phyloP scores from a whole-genome alignment of 2,329 filamentous ascomycete genomes.

The Ceratocystis lukuohia region DNA sequence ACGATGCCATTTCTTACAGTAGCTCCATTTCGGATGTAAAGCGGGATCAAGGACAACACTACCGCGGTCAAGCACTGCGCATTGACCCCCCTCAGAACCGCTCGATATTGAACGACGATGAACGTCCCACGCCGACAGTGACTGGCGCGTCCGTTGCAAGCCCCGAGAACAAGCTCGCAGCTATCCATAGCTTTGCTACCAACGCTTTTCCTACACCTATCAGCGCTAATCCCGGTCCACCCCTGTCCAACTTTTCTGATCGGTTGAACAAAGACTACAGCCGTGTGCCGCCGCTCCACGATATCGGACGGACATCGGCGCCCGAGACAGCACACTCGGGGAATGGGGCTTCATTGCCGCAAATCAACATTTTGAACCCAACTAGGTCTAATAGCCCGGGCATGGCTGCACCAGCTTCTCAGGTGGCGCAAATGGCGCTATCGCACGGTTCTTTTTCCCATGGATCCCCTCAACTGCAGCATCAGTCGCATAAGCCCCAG shows the following conservation, averaged over 20 bases:
- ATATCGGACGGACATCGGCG: constrained; percentile 42
- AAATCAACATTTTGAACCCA: constrained; percentile 43
- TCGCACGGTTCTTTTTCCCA: constrained; percentile 39
- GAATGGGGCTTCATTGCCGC: constrained; percentile 37
- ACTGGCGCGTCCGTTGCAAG: constrained; percentile 41
- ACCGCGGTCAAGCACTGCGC: constrained; percentile 47
- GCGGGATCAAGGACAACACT: constrained; percentile 33
- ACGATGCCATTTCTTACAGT: constrained; percentile 39
- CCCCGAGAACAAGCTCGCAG: constrained; percentile 49
- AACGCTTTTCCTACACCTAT: constrained; percentile 50
- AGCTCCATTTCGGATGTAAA: constrained; percentile 48
- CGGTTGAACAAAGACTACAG: constrained; percentile 44
- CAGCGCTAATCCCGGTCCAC: constrained; percentile 39
- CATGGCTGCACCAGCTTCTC: constrained; percentile 27
- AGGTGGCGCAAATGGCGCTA: constrained; percentile 42
- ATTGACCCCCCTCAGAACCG: constrained; percentile 50
- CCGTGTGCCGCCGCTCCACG: constrained; percentile 47
- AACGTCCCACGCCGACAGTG: constrained; percentile 46
- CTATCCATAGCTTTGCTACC: constrained; percentile 37
- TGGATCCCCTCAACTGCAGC: constrained; percentile 21
- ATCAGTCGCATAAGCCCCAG: neutral
- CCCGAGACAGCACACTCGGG: constrained; percentile 29
- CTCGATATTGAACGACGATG: constrained; percentile 41
- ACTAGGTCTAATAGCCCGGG: constrained; percentile 37
- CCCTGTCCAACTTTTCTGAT: constrained; percentile 32